These are phyloP conservation scores for Aspergillaceae sp. DNA, from an alignment of 2,329 filamentous ascomycete genomes.

Conservation along the genomic window DNA sequence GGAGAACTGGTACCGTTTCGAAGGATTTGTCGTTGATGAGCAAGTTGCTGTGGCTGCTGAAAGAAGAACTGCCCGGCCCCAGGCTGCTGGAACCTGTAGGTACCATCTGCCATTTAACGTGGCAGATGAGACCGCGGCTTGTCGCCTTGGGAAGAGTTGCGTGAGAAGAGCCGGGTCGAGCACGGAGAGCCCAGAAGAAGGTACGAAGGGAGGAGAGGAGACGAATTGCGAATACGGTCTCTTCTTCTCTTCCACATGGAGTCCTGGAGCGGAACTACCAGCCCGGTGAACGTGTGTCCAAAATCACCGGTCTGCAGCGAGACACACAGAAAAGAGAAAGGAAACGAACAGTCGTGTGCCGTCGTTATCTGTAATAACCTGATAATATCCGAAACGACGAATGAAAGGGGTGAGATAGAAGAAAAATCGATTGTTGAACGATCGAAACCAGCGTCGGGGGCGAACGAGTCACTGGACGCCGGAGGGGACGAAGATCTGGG, in stretches of 20 bases:
- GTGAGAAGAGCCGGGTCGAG: slow-evolving; percentile 17
- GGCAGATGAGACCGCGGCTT: slow-evolving; percentile 38
- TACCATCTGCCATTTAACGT: slow-evolving; percentile 49
- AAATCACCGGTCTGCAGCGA: slow-evolving; percentile 10
- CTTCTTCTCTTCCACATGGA: slow-evolving; percentile 44
- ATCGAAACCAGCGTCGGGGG: slow-evolving; percentile 11
- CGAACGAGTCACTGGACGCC: slow-evolving; percentile 18
- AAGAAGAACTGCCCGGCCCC: slow-evolving; percentile 44
- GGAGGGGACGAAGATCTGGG: slow-evolving; percentile 9
- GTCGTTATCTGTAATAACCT: slow-evolving; percentile 4
- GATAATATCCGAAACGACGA: background rate
- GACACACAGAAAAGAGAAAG: slow-evolving; percentile 2
- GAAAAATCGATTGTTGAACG: slow-evolving; percentile 10
- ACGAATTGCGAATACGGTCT: slow-evolving; percentile 34
- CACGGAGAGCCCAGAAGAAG: slow-evolving; percentile 15
- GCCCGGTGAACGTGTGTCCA: slow-evolving; percentile 12
- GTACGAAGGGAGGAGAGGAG: slow-evolving; percentile 25
- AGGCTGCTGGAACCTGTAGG: slow-evolving; percentile 47
- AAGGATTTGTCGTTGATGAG: slow-evolving; percentile 36
- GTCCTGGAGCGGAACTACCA: slow-evolving; percentile 29
- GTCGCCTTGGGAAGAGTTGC: slow-evolving; percentile 20
- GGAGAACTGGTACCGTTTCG: slow-evolving; percentile 41
- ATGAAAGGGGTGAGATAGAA: background rate
- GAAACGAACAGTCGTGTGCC: slow-evolving; percentile 6
- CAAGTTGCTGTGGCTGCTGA: slow-evolving; percentile 35